Percentiles rank a stretch among this genome's conserved stretches.
Evolutionary conservation across 495 filamentous ascomycete genomes (phyloP).

Genomic region (Parathielavia hyrcaniae): DNA sequence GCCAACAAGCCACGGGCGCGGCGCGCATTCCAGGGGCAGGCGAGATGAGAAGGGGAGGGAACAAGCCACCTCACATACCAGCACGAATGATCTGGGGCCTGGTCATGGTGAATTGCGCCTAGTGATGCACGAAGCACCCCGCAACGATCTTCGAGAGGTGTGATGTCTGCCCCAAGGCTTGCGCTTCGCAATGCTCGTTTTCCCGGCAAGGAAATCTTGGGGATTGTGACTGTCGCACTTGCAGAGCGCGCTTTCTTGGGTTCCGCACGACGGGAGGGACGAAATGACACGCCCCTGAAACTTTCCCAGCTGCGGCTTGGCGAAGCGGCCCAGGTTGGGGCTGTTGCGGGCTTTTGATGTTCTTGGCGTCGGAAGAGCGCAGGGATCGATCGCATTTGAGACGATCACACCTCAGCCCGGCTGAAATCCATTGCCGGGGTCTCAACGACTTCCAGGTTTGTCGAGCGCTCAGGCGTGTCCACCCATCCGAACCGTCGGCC

Average conservation of each 20-base stretch:
- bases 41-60: slow-evolving; percentile 21
- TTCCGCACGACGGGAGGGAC: not conserved
- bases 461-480: not conserved
- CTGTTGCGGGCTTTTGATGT: not conserved
- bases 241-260: slow-evolving; percentile 4
- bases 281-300: slow-evolving; percentile 16
- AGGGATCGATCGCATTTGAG: slow-evolving; percentile 1
- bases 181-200: not conserved
- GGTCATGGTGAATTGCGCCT: slow-evolving; percentile 50
- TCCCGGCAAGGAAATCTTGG: not conserved
- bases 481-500: too few relatives aligned
- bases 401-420: too few relatives aligned
- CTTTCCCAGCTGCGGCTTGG: slow-evolving; percentile 20
- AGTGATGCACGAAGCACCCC: slow-evolving; percentile 20
- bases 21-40: slow-evolving; percentile 19
- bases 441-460: too few relatives aligned
- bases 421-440: not conserved
- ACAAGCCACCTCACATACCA: slow-evolving; percentile 46
- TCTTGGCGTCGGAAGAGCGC: slow-evolving; percentile 9
- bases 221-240: slow-evolving; percentile 1
- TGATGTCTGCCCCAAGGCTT: slow-evolving; percentile 3
- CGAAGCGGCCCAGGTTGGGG: slow-evolving; percentile 8
- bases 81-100: slow-evolving; percentile 73
- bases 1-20: slow-evolving; percentile 27
- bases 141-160: slow-evolving; percentile 11